Conservation (phyloP, 2,329 filamentous ascomycete genomes). For the Fusarium haematococcum region DNA sequence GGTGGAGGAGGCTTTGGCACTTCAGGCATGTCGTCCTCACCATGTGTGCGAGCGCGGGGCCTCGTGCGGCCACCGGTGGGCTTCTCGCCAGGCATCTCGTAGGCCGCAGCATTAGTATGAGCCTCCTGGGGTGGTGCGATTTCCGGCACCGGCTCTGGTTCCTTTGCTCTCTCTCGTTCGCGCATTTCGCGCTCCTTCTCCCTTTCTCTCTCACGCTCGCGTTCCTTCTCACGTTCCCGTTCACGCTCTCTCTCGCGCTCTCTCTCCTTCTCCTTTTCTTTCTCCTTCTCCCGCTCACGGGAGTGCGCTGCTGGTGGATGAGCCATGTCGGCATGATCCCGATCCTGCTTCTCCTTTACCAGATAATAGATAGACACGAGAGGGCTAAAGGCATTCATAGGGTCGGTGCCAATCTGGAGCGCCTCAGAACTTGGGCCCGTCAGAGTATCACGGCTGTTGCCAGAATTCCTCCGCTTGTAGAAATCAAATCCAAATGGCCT, state of each 20-base stretch:
- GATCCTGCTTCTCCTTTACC: conserved; percentile 92
- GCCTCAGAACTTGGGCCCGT: conserved; percentile 87
- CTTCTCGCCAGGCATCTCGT: conserved; percentile 91
- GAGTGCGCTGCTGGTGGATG: conserved; percentile 60
- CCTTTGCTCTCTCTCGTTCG: conserved; percentile 50
- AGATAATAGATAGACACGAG: conserved; percentile 95
- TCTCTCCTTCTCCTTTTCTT: conserved; percentile 42
- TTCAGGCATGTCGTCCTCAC: conserved; percentile 89
- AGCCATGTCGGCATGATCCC: conserved; percentile 66
- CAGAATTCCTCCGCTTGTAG: conserved; percentile 93
- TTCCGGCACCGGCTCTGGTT: conserved; percentile 71
- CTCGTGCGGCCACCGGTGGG: conserved; percentile 85
- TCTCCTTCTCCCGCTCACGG: conserved; percentile 49
- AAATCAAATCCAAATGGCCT: conserved; percentile 94
- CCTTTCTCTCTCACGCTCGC: conserved; percentile 39
- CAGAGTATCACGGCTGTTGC: conserved; percentile 88
- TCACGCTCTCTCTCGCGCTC: conserved; percentile 42
- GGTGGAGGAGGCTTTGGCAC: conserved; percentile 51
- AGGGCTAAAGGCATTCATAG: conserved; percentile 92
- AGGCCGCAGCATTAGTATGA: conserved; percentile 85
- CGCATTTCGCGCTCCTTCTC: conserved; percentile 49
- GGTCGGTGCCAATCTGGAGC: conserved; percentile 84
- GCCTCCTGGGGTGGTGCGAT: conserved; percentile 85
- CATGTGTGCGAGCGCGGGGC: conserved; percentile 90
- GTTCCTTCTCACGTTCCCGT: conserved; percentile 39